Conservation (phyloP, 345 rosid species). For the Moricandia moricandioides region DNA sequence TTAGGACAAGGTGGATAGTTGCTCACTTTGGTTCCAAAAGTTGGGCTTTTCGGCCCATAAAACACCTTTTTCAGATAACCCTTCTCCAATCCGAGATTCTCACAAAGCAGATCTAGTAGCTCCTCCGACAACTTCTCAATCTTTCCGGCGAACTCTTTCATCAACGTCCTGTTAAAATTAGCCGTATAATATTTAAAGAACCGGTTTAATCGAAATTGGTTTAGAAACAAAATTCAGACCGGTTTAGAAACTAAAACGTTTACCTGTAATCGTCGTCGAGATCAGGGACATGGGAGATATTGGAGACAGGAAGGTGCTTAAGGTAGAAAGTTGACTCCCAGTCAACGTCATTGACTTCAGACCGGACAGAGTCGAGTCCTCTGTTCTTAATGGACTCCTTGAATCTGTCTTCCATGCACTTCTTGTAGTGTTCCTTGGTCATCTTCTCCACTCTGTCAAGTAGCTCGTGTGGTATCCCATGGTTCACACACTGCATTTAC, state of each 20-base stretch:
- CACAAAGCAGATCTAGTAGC: constrained; percentile 70
- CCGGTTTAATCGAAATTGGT: no score
- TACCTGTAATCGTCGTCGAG: constrained; percentile 76
- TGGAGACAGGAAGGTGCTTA: constrained; percentile 71
- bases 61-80: constrained; percentile 73
- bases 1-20: constrained; percentile 97
- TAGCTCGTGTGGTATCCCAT: constrained; percentile 64
- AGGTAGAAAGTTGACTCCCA: constrained; percentile 89
- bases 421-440: constrained; percentile 80
- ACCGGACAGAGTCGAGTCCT: constrained; percentile 54
- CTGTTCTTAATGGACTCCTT: constrained; percentile 63
- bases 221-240: background rate
- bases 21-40: constrained; percentile 88
- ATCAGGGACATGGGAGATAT: constrained; percentile 66
- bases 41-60: constrained; percentile 66
- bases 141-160: constrained; percentile 70
- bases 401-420: constrained; percentile 83
- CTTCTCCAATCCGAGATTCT: constrained; percentile 76
- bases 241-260: constrained; percentile 5
- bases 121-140: constrained; percentile 84
- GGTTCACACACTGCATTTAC: constrained; percentile 60
- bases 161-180: constrained; percentile 45
- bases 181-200: no score
- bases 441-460: constrained; percentile 71
- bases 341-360: constrained; percentile 76